Evolutionary conservation across 257 asterid species (phyloP), one percentile per base, ranked within the genome.

Genomic region (Solanum etuberosum): DNA sequence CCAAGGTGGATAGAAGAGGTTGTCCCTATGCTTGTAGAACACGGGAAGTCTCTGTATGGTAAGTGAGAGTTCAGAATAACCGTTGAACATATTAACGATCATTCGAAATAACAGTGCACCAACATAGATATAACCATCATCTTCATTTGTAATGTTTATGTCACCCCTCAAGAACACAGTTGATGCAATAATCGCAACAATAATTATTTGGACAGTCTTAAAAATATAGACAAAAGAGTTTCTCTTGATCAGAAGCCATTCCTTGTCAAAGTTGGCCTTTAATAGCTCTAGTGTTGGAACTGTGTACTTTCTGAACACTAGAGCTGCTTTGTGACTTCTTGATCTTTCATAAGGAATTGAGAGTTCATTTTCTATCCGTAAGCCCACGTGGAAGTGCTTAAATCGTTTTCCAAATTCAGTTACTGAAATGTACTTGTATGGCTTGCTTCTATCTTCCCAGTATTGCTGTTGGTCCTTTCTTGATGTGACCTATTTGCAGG

Each of bases 381-480:
- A 87, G 3, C 97, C 96, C 3, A 83, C 94, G n/a, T 93, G 97
- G 91, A 95, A 95, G 7, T 87, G 88, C 84, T 92, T 92, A 91
- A 93, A 94, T 18, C 80, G 23, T 25, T 73, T 61, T 0, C 90
- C 88, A 65, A 94, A 95, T 73, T 94, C 94, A 11, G 70, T 27
- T 4, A 95, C 96, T 0, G 94, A 21, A 12, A 91, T 90, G 88
- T 87, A 90, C 23, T 25, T 61, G 87, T 95, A 93, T 16, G 94
- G 90, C 29, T 63, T 87, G 68, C 63, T 88, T 42, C 90, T 86
- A 57, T 93, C 93, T 3, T 88, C 90, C 98, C 98, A 94, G 81
- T 94, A 94, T 48, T 94, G 94, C 86, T 92, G 94, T 57, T 95
- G 98, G 37, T 94, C 97, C 83, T 94, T 93, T 87, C 89, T 94